Percentiles rank a stretch among this genome's conserved stretches.
Conservation (phyloP, 768 basidiomycete genomes). For the Daedaleopsis sinensis region DNA sequence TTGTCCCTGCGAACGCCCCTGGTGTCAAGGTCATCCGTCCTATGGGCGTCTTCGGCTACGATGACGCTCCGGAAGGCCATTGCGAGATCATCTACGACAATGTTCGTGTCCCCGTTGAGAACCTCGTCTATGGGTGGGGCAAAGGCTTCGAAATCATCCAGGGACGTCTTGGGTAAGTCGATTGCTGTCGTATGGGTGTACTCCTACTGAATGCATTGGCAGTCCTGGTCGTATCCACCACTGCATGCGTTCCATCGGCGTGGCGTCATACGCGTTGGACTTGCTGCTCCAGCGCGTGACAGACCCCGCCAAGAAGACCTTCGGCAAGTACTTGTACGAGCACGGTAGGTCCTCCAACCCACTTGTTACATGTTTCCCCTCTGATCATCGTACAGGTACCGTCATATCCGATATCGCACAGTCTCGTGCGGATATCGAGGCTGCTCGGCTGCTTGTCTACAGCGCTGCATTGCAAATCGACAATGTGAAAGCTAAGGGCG, state of each 20-base stretch:
- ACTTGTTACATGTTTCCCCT: not conserved
- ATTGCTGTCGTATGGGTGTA: not conserved
- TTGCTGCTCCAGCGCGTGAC: constrained; percentile 89
- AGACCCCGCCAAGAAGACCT: constrained; percentile 90
- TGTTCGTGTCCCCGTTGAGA: constrained; percentile 83
- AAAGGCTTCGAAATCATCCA: constrained; percentile 97
- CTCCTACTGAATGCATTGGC: not conserved
- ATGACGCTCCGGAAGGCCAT: constrained; percentile 96
- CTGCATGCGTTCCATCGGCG: constrained; percentile 97
- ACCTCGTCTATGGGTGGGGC: constrained; percentile 91
- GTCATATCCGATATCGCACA: constrained; percentile 90
- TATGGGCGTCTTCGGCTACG: constrained; percentile 92
- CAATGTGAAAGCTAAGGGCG: constrained; percentile 88
- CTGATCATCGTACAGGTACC: constrained; percentile 53
- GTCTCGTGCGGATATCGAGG: constrained; percentile 92
- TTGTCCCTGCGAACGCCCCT: constrained; percentile 86
- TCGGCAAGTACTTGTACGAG: constrained; percentile 88
- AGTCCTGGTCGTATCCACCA: constrained; percentile 96
- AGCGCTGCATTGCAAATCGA: constrained; percentile 96
- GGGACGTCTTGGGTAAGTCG: constrained; percentile 84
- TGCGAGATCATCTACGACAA: constrained; percentile 95
- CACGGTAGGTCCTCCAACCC: constrained; percentile 60
- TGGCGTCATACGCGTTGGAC: constrained; percentile 83
- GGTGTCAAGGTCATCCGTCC: constrained; percentile 92
- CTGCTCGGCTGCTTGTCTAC: constrained; percentile 83